Evolutionary conservation across 371 early-diverging fungal species (phyloP), one percentile per base, ranked within the genome.

Genomic region (Sporodiniella umbellata): DNA sequence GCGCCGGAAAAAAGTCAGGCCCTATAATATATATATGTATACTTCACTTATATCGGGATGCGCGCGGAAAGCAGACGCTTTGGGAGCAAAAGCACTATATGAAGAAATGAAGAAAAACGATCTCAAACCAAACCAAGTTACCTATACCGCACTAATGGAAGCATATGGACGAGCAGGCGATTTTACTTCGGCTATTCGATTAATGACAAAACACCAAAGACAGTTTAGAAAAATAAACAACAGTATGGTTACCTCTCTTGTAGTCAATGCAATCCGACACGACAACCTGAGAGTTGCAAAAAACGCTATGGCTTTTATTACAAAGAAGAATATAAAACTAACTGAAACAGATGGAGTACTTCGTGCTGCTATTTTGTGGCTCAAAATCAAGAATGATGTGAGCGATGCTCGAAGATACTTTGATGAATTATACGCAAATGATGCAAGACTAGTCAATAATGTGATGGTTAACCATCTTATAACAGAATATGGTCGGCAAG

Each of bases 401-500:
- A 56, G 64, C 21, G 42, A 45, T 12, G 70, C 61, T 7, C 51
- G 60, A 33, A 15, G 38, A 1, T 56, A 56, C 24, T 62, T 73
- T 47, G 66, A 68, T 18, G 31, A 33, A 23, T 21, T 70, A 25
- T 58, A 60, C 26, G 14, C 42, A 18, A 28, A 51, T 11, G 48
- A 65, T 30, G 8, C 43, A 24, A 24, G 42, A 0, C 37, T 30
- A 33, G 62, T 69, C 14, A 63, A 69, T 49, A 33, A 52, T 5
- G 56, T 72, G 23, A 75, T 75, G 75, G 61, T 67, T 28, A 69
- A 75, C 38, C 68, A 69, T 51, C 31, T 75, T 11, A 53, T 75
- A 10, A 58, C 22, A 8, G 65, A 49, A 7, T 64, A 60, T 42
- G 72, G 75, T 10, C 33, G 53, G 1, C 33, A 42, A 19, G 33